A percentile compares a stretch with the other conserved stretches of the same genome.
Conservation (phyloP, 352 stramenopile species). For the Globisporangium sylvaticum region DNA sequence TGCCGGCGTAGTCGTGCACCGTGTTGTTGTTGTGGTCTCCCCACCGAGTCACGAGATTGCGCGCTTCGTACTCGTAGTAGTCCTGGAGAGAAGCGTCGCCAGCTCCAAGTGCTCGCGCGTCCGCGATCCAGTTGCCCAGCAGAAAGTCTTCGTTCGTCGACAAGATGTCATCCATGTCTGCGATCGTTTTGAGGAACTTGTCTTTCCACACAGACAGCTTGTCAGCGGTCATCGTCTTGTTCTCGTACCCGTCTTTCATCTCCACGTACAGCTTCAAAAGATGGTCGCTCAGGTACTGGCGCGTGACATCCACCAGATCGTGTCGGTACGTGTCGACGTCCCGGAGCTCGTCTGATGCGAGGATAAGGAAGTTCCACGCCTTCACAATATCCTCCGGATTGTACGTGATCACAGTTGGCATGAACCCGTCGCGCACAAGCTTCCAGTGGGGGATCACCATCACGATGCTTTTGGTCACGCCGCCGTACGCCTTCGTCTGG, state of each 20-base stretch:
- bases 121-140: constrained; percentile 63
- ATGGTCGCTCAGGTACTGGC: constrained; percentile 65
- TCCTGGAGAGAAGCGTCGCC: constrained; percentile 27
- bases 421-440: constrained; percentile 61
- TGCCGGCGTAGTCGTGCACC: constrained; percentile 73
- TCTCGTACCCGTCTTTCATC: constrained; percentile 46
- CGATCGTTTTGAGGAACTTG: constrained; percentile 46
- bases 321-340: constrained; percentile 58
- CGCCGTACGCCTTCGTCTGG: constrained; percentile 53
- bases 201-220: constrained; percentile 38
- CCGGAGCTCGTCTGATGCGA: constrained; percentile 34
- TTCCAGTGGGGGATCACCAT: constrained; percentile 68
- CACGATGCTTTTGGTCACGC: constrained; percentile 72
- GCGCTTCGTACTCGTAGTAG: constrained; percentile 82
- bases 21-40: constrained; percentile 71
- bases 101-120: constrained; percentile 44
- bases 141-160: constrained; percentile 64
- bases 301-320: constrained; percentile 78
- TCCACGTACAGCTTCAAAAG: constrained; percentile 57
- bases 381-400: constrained; percentile 52
- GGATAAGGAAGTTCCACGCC: constrained; percentile 57
- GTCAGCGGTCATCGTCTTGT: constrained; percentile 24
- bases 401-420: constrained; percentile 72
- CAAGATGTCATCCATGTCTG: constrained; percentile 58
- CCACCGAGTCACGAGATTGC: constrained; percentile 79